phyloP scores from a whole-genome alignment of 2,329 filamentous ascomycete genomes.

The Septoria linicola region DNA sequence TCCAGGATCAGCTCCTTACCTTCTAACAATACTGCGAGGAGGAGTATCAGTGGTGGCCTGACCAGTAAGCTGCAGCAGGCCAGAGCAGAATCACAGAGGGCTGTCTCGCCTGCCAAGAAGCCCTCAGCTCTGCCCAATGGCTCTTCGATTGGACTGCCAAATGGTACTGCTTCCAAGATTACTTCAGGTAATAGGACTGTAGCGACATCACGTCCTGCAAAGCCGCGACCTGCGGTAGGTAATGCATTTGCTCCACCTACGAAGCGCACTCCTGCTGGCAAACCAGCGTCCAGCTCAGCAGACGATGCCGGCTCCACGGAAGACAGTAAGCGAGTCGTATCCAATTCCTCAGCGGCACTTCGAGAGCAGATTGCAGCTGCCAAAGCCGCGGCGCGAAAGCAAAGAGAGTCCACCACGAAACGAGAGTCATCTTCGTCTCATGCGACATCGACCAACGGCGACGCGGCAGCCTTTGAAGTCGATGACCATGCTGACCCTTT shows the following conservation, averaged over 20 bases:
- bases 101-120: conserved; percentile 23
- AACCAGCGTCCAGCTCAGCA: background rate
- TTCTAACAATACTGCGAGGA: conserved; percentile 28
- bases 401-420: conserved; percentile 35
- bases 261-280: conserved; percentile 7
- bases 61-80: conserved; percentile 28
- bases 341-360: conserved; percentile 69
- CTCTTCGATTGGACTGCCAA: conserved; percentile 5
- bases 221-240: conserved; percentile 35
- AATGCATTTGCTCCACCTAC: conserved; percentile 35
- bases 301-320: background rate
- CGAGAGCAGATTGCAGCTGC: conserved; percentile 92
- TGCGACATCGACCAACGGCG: conserved; percentile 20
- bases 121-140: conserved; percentile 14
- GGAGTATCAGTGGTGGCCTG: conserved; percentile 33
- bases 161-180: conserved; percentile 2
- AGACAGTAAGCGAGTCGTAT: conserved; percentile 23
- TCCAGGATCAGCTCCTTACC: conserved; percentile 30
- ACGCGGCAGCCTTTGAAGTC: conserved; percentile 55
- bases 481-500: conserved; percentile 66
- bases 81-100: conserved; percentile 16
- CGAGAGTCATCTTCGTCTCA: conserved; percentile 29
- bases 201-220: conserved; percentile 33
- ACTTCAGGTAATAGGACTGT: conserved; percentile 39
- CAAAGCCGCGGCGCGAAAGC: conserved; percentile 65